A percentile compares a stretch with the other conserved stretches of the same genome.
Evolutionary conservation across 352 stramenopile genomes (phyloP).

Genomic region (Peronosclerospora sorghi): DNA sequence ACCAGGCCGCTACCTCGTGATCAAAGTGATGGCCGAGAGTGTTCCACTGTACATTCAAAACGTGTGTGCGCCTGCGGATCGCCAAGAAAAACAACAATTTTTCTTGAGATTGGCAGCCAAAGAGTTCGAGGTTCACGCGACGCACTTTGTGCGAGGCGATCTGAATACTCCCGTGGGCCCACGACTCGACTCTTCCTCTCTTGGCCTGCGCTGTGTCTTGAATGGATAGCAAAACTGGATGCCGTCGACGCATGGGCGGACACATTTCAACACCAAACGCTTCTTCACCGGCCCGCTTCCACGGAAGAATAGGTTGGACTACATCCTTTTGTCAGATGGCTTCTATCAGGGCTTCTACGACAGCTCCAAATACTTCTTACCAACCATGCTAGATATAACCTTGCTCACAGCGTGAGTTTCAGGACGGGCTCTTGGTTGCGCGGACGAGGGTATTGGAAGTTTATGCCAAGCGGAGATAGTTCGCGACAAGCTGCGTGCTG

Average conservation of each 20-base stretch:
- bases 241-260: not conserved
- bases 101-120: not conserved
- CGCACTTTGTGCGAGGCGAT: not conserved
- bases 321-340: too few relatives aligned
- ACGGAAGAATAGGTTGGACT: not conserved
- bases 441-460: too few relatives aligned
- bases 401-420: not conserved
- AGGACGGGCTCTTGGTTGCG: too few relatives aligned
- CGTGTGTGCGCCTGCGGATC: not conserved
- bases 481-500: not conserved
- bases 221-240: not conserved
- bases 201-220: not conserved
- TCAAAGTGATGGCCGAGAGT: not conserved
- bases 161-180: not conserved
- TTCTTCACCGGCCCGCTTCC: not conserved
- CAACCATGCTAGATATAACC: not conserved
- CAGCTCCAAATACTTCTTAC: too few relatives aligned
- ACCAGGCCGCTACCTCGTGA: too few relatives aligned
- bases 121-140: not conserved
- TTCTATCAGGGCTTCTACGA: too few relatives aligned
- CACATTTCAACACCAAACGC: not conserved
- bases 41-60: not conserved
- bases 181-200: not conserved
- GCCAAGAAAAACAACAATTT: too few relatives aligned
- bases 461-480: not conserved